Evolutionary conservation across 192 early-diverging fungal genomes (phyloP), one percentile per base, ranked within the genome.

Genomic region (Pilaira anomala): DNA sequence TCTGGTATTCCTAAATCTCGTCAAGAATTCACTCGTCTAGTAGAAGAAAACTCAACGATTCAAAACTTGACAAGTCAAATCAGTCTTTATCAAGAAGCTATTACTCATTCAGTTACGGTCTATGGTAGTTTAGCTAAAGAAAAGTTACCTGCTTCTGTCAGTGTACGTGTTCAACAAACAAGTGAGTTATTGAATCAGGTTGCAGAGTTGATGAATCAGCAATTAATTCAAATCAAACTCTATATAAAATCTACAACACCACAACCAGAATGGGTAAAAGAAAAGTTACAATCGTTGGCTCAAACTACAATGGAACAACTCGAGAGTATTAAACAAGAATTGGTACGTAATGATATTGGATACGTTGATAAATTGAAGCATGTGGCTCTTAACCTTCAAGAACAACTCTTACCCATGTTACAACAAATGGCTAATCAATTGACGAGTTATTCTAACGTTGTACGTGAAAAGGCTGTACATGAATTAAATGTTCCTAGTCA

Each of bases 291-390:
- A 33, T 72, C 78, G 9, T 26, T 80, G 49, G 58, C 79, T 36
- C 48, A 62, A n/a, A 74, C 77, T 49, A 71, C 79, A 14, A 72
- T 76, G 22, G 66, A 80, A n/a, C 75, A 78, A 46, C 76, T 79
- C 48, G 68, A 51, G 3, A 57, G 66, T 9, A 68, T 86, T 46
- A 62, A 72, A 24, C 48, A 40, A 22, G 78, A 84, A 56, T 55
- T 78, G 13, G 49, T 40, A 39, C 75, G 79, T 57, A 65, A 51
- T 9, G 76, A 86, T 33, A 55, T 78, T 19, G 60, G 73, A 29
- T 66, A 73, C 26, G 21, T 76, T 45, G 76, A 86, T 48, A 83
- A 82, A 67, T 77, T 79, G 5, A 74, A 71, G 44, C 77, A 83
- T 49, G 70, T 86, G 48, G 60, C 79, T n/a, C 48, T 72, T 18